Evolutionary conservation across 2,329 filamentous ascomycete genomes (phyloP), one percentile per base, ranked within the genome.

Genomic region (Didymella lethalis): DNA sequence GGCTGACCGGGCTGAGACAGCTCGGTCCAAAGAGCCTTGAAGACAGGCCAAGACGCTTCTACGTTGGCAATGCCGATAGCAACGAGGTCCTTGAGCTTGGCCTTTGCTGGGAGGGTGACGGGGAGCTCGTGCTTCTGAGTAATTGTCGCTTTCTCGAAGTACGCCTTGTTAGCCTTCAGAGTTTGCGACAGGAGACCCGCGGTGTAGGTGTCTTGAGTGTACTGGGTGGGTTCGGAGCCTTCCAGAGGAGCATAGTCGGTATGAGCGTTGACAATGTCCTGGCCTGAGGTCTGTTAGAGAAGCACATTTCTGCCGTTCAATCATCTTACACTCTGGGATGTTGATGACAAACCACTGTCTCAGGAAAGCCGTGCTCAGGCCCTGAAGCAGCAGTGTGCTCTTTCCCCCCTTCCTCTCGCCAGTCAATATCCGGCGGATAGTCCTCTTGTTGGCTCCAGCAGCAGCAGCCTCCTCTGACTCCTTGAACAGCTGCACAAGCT

Each of bases 291-390:
- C n/a, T 26, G 51, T 69, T 54, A 75, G 71, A 51, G 45, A 18
- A 25, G 25, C 43, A n/a, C 25, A 8, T 16, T 16, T 8, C 34
- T 10, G 7, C 14, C 10, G 28, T 7, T 23, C 31, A 54, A 28
- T 3, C 48, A 71, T 23, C 83, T 69, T 82, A 96, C 93, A 90
- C 80, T 99, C 93, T 36, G 95, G 93, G 50, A 98, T 84, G 72
- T 91, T 90, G 58, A 99, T 84, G 46, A 98, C 93, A 44, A 97
- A 84, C 92, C 93, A 98, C 28, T 90, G 85, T 75, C 92, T 92
- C 71, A 93, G 76, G 65, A 94, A 88, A 1, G 87, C 94, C 78
- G 93, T 89, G 18, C 90, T 83, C 85, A 96, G 87, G 38, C 90
- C 90, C 80, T 98, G 93, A 45, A 97, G 82, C 70, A 96, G 78